Conservation (phyloP, 2,329 filamentous ascomycete genomes). For the Trichophyton rubrum region DNA sequence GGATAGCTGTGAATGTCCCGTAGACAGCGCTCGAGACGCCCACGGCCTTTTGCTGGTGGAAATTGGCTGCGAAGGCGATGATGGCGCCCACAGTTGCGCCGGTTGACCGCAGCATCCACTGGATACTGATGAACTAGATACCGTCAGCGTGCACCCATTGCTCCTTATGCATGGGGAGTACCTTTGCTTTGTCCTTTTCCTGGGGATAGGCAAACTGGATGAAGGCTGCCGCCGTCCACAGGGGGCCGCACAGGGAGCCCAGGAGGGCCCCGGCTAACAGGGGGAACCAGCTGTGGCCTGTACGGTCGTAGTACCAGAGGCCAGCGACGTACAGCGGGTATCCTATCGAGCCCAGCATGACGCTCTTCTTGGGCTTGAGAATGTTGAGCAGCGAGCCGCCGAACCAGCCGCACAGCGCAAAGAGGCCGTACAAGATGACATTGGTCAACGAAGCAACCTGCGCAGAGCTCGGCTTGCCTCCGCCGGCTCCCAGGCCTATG, state of each 20-base stretch:
- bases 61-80: not conserved
- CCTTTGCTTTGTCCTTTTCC: conserved; percentile 64
- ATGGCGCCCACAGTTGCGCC: conserved; percentile 43
- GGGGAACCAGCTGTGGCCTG: conserved; percentile 27
- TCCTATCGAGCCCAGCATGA: conserved; percentile 22
- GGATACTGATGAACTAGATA: conserved; percentile 43
- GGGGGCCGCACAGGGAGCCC: conserved; percentile 28
- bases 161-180: conserved; percentile 42
- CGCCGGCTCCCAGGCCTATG: not conserved
- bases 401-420: conserved; percentile 46
- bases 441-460: conserved; percentile 21
- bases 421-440: conserved; percentile 52
- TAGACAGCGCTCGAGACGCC: conserved; percentile 50
- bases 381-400: conserved; percentile 32
- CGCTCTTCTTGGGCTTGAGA: conserved; percentile 21
- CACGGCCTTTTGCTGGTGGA: not conserved
- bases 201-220: conserved; percentile 60
- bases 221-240: conserved; percentile 32
- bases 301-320: conserved; percentile 31
- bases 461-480: not conserved
- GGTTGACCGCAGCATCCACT: conserved; percentile 73
- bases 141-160: conserved; percentile 45
- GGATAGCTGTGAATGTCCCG: conserved; percentile 60
- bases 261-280: conserved; percentile 30
- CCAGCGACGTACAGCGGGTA: conserved; percentile 27